Evolutionary conservation across 108 stramenopile species (phyloP), one percentile per base, ranked within the genome.

Genomic region (Fragilaria radians): DNA sequence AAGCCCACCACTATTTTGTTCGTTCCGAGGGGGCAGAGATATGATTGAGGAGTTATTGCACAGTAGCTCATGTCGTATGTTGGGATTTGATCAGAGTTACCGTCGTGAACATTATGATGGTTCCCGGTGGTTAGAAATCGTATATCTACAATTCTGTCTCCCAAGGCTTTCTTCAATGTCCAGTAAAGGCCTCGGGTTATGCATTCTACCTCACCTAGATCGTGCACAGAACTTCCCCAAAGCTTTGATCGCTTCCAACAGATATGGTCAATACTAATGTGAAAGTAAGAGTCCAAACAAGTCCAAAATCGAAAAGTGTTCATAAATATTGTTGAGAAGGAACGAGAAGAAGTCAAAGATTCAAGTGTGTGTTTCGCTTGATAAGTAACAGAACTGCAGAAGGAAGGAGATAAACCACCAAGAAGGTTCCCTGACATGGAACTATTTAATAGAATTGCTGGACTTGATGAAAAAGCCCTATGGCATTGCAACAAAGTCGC

Each of bases 371-470:
- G 48, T 28, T 57, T 47, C 5, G 91, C 82, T 63, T 92, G 79
- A 28, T 54, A 59, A 1, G 52, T 29, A 46, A 85, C 57, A 23
- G 72, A 62, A 19, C 75, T 63, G 46, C 79, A 83, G 52, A 78
- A 89, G 26, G 80, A 76, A 5, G 85, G 84, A 1, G 91, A 89
- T 0, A 87, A 63, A n/a, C 74, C 63, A 18, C 87, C 87, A 21
- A 89, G 63, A 57, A 81, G 89, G 63, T 93, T 93, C 50, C 76
- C 67, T 0, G 76, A 76, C 84, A 89, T 81, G n/a, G 91, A 72
- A 1, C 85, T 72, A 76, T 93, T 87, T 50, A 93, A 61, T 42
- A 93, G 67, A 19, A 88, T 78, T 1, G 90, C 86, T 4, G 76
- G 65, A 28, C 67, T 77, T 26, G n/a, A 22, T 11, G 52, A 72